phyloP scores from a whole-genome alignment of 2,329 filamentous ascomycete species.

The Aspergillus tanneri region DNA sequence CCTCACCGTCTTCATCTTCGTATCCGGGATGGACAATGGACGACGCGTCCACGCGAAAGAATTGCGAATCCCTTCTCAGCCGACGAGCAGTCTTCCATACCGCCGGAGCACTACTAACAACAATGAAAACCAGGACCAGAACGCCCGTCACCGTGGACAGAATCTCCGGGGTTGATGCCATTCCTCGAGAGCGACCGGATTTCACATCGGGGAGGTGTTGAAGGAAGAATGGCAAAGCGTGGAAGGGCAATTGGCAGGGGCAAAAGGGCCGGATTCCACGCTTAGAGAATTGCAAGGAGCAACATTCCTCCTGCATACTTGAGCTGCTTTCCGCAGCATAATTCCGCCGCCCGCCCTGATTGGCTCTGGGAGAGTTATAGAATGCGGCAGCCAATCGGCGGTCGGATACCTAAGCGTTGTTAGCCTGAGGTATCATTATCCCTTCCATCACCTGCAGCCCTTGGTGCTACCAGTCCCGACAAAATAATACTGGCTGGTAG shows the following conservation, averaged over 20 bases:
- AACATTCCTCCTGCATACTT: neutral
- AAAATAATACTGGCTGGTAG: neutral
- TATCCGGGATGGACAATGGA: constrained; percentile 50
- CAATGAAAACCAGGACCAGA: constrained; percentile 26
- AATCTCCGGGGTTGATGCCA: constrained; percentile 23
- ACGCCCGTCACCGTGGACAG: constrained; percentile 22
- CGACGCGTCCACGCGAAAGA: constrained; percentile 21
- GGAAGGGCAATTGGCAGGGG: too few relatives aligned
- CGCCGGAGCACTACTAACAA: constrained; percentile 28
- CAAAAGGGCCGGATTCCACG: too few relatives aligned
- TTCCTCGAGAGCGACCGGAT: constrained; percentile 14
- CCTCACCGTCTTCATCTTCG: constrained; percentile 67
- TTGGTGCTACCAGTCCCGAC: neutral
- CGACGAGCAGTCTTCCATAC: constrained; percentile 22
- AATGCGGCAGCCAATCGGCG: neutral
- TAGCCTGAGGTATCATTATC: too few relatives aligned
- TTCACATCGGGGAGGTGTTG: neutral
- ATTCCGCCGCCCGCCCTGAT: neutral
- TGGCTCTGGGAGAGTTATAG: neutral
- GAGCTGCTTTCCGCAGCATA: neutral
- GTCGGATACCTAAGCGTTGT: too few relatives aligned
- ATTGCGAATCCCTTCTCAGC: constrained; percentile 11
- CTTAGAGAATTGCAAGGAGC: neutral
- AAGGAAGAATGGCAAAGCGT: neutral
- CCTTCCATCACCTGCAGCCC: neutral